Evolutionary conservation across 2,329 filamentous ascomycete species (phyloP).

Genomic region (Bipolaris bicolor): DNA sequence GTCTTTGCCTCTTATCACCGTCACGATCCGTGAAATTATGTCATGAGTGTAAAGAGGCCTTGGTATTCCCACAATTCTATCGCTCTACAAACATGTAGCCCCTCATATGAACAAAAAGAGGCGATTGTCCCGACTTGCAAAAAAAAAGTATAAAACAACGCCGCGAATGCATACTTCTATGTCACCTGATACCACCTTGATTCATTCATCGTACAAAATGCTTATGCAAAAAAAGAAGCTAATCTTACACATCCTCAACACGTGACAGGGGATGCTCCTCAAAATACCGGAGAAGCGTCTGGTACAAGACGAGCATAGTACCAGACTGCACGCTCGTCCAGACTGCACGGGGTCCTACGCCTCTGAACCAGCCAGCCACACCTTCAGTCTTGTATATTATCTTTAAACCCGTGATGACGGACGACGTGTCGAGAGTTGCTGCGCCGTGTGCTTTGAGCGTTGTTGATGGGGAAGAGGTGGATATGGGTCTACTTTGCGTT

Average conservation of each 20-base stretch:
- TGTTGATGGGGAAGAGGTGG: conserved; percentile 87
- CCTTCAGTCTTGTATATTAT: conserved; percentile 93
- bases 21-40: not conserved
- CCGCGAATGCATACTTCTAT: conserved; percentile 13
- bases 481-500: conserved; percentile 70
- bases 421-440: conserved; percentile 83
- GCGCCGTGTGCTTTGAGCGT: conserved; percentile 80
- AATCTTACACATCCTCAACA: conserved; percentile 24
- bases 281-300: conserved; percentile 80
- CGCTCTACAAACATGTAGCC: not conserved
- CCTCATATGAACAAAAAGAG: not conserved
- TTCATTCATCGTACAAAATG: conserved; percentile 8
- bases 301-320: conserved; percentile 95
- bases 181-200: not conserved
- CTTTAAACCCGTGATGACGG: conserved; percentile 79
- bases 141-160: conserved; percentile 2
- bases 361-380: conserved; percentile 87
- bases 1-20: not conserved
- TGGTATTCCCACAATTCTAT: conserved; percentile 14
- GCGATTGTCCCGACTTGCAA: not conserved
- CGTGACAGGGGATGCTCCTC: conserved; percentile 58
- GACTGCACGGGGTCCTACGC: conserved; percentile 87
- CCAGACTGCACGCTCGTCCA: conserved; percentile 98
- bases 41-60: not conserved
- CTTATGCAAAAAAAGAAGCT: not conserved